Evolutionary conservation across 2,329 filamentous ascomycete species (phyloP).

Genomic region (Fusarium fracticaudum): DNA sequence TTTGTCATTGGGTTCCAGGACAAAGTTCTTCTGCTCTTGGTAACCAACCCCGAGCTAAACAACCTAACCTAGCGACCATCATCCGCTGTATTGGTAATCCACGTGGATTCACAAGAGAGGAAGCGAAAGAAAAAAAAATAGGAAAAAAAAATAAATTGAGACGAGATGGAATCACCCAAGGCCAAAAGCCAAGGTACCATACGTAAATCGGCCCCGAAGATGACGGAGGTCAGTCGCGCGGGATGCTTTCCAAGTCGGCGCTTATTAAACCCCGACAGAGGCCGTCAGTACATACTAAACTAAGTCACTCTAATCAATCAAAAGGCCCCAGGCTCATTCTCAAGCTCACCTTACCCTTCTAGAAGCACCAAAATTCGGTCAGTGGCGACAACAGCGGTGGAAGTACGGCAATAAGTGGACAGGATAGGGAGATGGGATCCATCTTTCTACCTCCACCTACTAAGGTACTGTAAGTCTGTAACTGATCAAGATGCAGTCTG

Average conservation of each 20-base stretch:
- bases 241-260: too few species aligned
- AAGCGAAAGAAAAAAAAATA: neutral
- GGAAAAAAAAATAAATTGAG: neutral
- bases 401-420: slow-evolving; percentile 22
- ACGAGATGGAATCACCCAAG: slow-evolving; percentile 9
- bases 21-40: neutral
- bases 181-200: neutral
- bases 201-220: neutral
- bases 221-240: slow-evolving; percentile 12
- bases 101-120: neutral
- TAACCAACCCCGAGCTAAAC: neutral
- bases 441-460: neutral
- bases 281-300: too few species aligned
- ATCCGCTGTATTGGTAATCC: slow-evolving; percentile 2
- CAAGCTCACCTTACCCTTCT: slow-evolving; percentile 19
- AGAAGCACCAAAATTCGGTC: slow-evolving; percentile 20
- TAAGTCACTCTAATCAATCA: neutral
- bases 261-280: too few species aligned
- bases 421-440: neutral
- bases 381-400: slow-evolving; percentile 25
- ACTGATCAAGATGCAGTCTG: neutral
- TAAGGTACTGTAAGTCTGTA: neutral
- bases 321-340: neutral
- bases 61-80: neutral
- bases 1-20: slow-evolving; percentile 18